Base-by-base conservation (phyloP, 768 basidiomycete genomes). In the Lentinula sp. region DNA sequence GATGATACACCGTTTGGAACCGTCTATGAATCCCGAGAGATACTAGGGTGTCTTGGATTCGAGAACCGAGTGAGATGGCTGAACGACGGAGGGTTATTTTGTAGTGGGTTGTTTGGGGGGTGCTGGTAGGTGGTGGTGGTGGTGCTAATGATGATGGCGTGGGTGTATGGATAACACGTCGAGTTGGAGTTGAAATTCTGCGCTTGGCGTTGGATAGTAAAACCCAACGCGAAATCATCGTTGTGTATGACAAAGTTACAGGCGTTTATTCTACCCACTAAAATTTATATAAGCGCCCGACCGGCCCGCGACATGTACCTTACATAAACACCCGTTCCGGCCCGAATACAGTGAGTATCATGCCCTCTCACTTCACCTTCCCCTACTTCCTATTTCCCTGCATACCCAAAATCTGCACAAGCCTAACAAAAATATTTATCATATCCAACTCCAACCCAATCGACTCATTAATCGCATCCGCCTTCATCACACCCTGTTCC, bases 81-180 rank as follows among this genome's bases (percentile, higher is more conserved):
- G 94, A 95, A 59, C 95, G 89, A 9, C 83, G 83, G 32, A 95
- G 86, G 18, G 94, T 96, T 67, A 98, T 88, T 76, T 90, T 91
- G 78, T 83, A 95, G 73, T 96, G 94, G 92, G 34, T 73, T 75
- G 57, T 55, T 37, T 37, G 78, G 31, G 32, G 8, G 50, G 54
- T 23, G 15, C 35, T n/a, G 1, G 59, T 23, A 23, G 18, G 21
- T 49, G 42, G 5, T 11, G 10, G 13, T 42, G 8, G 13, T 43
- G 42, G 37, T 39, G 37, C 2, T 43, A 16, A n/a, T 43, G 42
- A 18, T 10, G 5, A n/a, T 5, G 37, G 3, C 2, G 37, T 39
- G 37, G 1, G 3, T 39, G 37, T 39, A 28, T 28, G 28, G 4
- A 23, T 6, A 32, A 53, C n/a, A 53, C 32, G 52, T 34, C n/a